A percentile compares a stretch with the other conserved stretches of the same genome.
These are phyloP conservation scores for Debaryomyces prosopidis DNA, from an alignment of 805 yeast genomes.

Conservation along the genomic window DNA sequence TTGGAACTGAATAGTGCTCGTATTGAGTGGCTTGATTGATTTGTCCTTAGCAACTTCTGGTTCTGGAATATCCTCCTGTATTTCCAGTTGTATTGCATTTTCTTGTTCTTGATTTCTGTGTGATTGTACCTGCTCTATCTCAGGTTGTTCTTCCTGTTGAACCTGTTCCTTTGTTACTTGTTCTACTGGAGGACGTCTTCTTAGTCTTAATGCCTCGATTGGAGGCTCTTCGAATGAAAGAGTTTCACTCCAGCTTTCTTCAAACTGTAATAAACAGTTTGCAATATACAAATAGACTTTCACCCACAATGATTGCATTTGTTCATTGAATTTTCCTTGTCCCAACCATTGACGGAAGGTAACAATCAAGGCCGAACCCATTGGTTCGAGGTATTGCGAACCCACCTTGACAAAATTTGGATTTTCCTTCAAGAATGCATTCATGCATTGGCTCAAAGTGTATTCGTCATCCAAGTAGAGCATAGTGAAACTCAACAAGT, in stretches of 20 bases:
- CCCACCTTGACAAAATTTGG: conserved; percentile 22
- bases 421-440: conserved; percentile 33
- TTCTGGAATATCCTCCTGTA: not conserved
- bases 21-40: not conserved
- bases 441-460: conserved; percentile 33
- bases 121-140: conserved; percentile 9
- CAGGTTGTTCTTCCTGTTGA: conserved; percentile 9
- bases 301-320: conserved; percentile 40
- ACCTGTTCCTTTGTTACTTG: not conserved
- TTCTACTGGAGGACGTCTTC: conserved; percentile 9
- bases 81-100: not conserved
- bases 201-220: conserved; percentile 24
- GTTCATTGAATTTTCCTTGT: conserved; percentile 25
- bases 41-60: not conserved
- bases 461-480: conserved; percentile 27
- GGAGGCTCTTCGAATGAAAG: conserved; percentile 23
- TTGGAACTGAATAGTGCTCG: conserved; percentile 22
- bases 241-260: conserved; percentile 20
- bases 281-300: conserved; percentile 41
- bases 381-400: conserved; percentile 37
- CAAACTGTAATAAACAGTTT: conserved; percentile 32
- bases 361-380: conserved; percentile 40
- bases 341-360: conserved; percentile 40
- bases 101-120: conserved; percentile 14
- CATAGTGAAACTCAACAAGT: conserved; percentile 32